Evolutionary conservation across 1,139 yeast genomes (phyloP).

Genomic region (Hansenula sp.): DNA sequence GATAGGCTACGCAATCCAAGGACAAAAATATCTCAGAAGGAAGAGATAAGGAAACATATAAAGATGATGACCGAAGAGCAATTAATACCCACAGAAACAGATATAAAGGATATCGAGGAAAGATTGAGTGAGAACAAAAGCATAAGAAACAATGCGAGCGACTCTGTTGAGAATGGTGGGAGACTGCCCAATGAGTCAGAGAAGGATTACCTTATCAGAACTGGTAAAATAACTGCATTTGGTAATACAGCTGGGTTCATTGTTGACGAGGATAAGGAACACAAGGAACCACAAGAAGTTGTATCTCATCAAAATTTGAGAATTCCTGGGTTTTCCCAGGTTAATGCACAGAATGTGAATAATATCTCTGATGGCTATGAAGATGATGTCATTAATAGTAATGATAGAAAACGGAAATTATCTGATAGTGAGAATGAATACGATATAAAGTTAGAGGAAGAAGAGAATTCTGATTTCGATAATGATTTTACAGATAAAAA

Average conservation of each 20-base stretch:
- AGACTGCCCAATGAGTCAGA: constrained; percentile 67
- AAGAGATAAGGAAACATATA: constrained; percentile 52
- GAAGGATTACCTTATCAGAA: constrained; percentile 75
- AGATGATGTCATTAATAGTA: no score
- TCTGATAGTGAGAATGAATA: constrained; percentile 20
- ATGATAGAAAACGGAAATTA: constrained; percentile 16
- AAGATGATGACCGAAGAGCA: constrained; percentile 48
- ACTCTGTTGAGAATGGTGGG: constrained; percentile 22
- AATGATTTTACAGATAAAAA: constrained; percentile 7
- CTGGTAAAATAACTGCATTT: constrained; percentile 94
- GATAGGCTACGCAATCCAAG: constrained; percentile 47
- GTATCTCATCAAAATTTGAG: constrained; percentile 39
- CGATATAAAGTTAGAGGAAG: constrained; percentile 14
- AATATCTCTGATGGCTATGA: constrained; percentile 21
- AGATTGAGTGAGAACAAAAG: constrained; percentile 39
- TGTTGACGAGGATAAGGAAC: constrained; percentile 27
- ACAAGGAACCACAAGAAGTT: constrained; percentile 10
- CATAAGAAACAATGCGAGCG: constrained; percentile 22
- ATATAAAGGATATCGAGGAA: constrained; percentile 59
- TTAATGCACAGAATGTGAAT: constrained; percentile 9
- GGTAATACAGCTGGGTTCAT: constrained; percentile 63
- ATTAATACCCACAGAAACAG: constrained; percentile 48
- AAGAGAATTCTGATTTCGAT: constrained; percentile 9
- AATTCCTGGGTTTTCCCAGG: constrained; percentile 34
- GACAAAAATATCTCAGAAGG: constrained; percentile 65